These are phyloP conservation scores for Boletellus ananiceps DNA, from an alignment of 768 basidiomycete genomes.

Conservation along the genomic window DNA sequence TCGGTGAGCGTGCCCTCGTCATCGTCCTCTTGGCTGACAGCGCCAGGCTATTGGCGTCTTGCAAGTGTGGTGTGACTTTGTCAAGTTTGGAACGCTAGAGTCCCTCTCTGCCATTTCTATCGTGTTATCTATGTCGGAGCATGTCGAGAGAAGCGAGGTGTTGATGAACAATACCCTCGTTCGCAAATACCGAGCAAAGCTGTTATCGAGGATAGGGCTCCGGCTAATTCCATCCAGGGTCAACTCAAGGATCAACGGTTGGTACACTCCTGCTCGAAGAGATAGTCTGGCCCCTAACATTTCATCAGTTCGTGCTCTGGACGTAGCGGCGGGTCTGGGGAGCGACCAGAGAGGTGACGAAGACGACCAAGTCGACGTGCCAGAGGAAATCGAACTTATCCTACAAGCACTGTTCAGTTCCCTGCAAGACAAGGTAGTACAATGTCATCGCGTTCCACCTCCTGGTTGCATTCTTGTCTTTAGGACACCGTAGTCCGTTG, in stretches of 20 bases:
- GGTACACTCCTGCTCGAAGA: conserved; percentile 20
- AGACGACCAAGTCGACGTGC: conserved; percentile 57
- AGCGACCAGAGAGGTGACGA: conserved; percentile 16
- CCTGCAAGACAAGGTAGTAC: conserved; percentile 77
- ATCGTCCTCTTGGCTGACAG: conserved; percentile 1
- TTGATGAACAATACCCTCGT: conserved; percentile 59
- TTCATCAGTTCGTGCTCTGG: conserved; percentile 23
- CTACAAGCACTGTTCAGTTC: conserved; percentile 68
- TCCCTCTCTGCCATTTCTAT: conserved; percentile 40
- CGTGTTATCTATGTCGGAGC: conserved; percentile 43
- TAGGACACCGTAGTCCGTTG: conserved; percentile 95
- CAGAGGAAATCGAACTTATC: conserved; percentile 71
- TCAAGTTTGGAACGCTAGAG: conserved; percentile 57
- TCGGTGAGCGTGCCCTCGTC: conserved; percentile 36
- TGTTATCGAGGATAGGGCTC: conserved; percentile 60
- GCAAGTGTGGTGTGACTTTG: conserved; percentile 65
- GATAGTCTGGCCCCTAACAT: conserved; percentile 21
- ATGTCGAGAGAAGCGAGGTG: conserved; percentile 37
- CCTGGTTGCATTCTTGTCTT: not conserved
- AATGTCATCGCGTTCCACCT: not conserved
- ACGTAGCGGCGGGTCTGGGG: conserved; percentile 9
- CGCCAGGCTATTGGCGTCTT: conserved; percentile 62
- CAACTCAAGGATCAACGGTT: conserved; percentile 41
- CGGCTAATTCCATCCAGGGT: conserved; percentile 52
- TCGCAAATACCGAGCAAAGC: conserved; percentile 64